Percentiles rank a stretch among this genome's conserved stretches.
Evolutionary conservation across 2,329 filamentous ascomycete genomes (phyloP).

Genomic region (Neonectria coccinea): DNA sequence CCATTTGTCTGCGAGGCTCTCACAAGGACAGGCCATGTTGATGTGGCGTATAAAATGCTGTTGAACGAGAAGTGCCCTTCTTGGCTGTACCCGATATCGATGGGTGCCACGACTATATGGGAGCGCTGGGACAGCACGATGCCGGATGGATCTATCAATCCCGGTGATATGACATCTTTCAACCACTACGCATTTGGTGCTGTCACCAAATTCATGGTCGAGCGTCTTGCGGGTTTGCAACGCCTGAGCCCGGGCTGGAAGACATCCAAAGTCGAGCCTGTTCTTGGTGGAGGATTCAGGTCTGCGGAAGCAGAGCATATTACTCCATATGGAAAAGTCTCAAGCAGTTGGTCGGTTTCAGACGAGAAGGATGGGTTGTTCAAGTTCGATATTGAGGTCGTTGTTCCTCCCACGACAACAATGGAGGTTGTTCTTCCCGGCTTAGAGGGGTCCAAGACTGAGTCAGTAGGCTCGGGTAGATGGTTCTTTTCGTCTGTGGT

Average conservation of each 20-base stretch:
- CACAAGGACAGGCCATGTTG: conserved; percentile 26
- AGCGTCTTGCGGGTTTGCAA: conserved; percentile 40
- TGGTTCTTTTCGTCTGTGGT: conserved; percentile 33
- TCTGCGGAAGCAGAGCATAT: conserved; percentile 37
- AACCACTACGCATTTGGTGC: conserved; percentile 57
- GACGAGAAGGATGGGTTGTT: conserved; percentile 23
- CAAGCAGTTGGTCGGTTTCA: conserved; percentile 34
- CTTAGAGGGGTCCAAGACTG: conserved; percentile 7
- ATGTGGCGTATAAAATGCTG: conserved; percentile 52
- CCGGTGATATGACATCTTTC: conserved; percentile 56
- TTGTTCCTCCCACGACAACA: conserved; percentile 33
- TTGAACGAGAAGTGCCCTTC: conserved; percentile 50
- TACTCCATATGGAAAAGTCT: conserved; percentile 40
- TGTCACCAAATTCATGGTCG: conserved; percentile 53
- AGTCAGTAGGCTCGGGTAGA: conserved; percentile 35
- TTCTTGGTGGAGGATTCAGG: conserved; percentile 36
- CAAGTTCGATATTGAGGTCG: conserved; percentile 20
- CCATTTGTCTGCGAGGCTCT: conserved; percentile 47
- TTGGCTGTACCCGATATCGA: conserved; percentile 54
- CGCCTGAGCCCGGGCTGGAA: conserved; percentile 43
- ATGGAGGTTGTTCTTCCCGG: conserved; percentile 40
- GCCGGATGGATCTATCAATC: conserved; percentile 53
- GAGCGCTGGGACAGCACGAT: conserved; percentile 57
- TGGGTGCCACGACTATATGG: conserved; percentile 57
- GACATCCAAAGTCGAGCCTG: conserved; percentile 32